Evolutionary conservation across 2,329 filamentous ascomycete genomes (phyloP).

Genomic region (Colletotrichum echinochloae): DNA sequence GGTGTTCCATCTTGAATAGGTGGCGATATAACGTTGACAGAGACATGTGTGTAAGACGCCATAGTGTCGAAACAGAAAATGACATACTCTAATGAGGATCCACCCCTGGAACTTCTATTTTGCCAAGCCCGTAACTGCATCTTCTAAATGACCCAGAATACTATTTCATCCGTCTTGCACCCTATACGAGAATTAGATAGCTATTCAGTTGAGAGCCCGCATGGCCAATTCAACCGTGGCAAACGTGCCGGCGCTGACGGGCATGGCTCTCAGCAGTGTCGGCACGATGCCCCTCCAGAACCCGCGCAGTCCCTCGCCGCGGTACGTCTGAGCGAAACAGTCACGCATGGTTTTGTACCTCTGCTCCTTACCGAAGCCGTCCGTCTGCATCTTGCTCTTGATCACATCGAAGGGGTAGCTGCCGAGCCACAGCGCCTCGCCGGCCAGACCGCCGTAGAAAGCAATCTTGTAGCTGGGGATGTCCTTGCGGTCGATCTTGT

Average conservation of each 20-base stretch:
- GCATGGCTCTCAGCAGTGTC: constrained; percentile 94
- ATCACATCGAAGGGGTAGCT: constrained; percentile 97
- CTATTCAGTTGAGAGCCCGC: constrained; percentile 64
- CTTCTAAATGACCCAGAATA: not conserved
- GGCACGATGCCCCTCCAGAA: constrained; percentile 97
- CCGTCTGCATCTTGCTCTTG: constrained; percentile 99
- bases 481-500: constrained; percentile 79
- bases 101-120: constrained; percentile 6
- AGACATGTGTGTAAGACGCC: not conserved
- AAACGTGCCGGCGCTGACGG: constrained; percentile 97
- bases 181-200: not conserved
- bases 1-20: not conserved
- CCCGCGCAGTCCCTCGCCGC: constrained; percentile 79
- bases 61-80: not conserved
- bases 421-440: constrained; percentile 91
- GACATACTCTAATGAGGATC: not conserved
- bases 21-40: not conserved
- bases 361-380: constrained; percentile 82
- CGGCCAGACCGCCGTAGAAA: constrained; percentile 90
- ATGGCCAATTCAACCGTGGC: constrained; percentile 80
- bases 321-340: constrained; percentile 87
- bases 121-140: not conserved
- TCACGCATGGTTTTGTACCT: constrained; percentile 86
- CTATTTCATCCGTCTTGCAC: too few species aligned
- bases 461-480: constrained; percentile 89